phyloP scores from a whole-genome alignment of 495 filamentous ascomycete genomes.

The Hyaloscypha finlandica region DNA sequence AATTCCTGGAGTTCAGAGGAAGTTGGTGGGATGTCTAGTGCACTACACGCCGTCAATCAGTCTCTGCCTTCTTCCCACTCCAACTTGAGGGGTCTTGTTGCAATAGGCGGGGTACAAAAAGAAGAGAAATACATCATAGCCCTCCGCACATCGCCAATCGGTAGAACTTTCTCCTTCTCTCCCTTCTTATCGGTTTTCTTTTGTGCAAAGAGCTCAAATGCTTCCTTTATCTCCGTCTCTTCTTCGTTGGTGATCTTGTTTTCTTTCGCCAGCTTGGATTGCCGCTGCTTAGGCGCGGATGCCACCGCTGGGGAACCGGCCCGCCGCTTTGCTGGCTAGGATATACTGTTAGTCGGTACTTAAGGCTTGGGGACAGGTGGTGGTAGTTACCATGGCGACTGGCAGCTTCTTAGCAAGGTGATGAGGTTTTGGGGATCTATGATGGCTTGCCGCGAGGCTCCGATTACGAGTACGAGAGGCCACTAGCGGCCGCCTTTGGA shows the following conservation, averaged over 20 bases:
- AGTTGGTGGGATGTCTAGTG: slow-evolving; percentile 70
- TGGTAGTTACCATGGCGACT: background rate
- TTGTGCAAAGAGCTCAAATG: slow-evolving; percentile 79
- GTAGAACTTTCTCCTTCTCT: slow-evolving; percentile 73
- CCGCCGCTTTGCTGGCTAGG: slow-evolving; percentile 44
- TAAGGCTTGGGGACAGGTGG: background rate
- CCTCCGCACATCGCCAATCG: slow-evolving; percentile 75
- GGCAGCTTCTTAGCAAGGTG: background rate
- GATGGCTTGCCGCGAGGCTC: background rate
- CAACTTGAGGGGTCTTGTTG: background rate
- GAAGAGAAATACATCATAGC: slow-evolving; percentile 70
- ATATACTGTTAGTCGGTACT: background rate
- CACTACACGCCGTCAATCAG: slow-evolving; percentile 46
- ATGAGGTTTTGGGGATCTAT: background rate
- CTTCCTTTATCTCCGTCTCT: slow-evolving; percentile 88
- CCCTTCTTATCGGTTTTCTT: slow-evolving; percentile 51
- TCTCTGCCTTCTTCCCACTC: background rate
- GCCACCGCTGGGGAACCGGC: slow-evolving; percentile 13
- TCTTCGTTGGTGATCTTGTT: slow-evolving; percentile 80
- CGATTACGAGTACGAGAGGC: background rate
- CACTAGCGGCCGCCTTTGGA: background rate
- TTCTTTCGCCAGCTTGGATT: slow-evolving; percentile 86
- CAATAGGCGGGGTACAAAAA: background rate
- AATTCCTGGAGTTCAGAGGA: slow-evolving; percentile 71
- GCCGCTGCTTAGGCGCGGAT: slow-evolving; percentile 46